Percentiles rank a stretch among this genome's conserved stretches.
These are phyloP conservation scores for Chrysopogon serrulatus DNA, from an alignment of 176 grass and related monocot species.

Conservation along the genomic window DNA sequence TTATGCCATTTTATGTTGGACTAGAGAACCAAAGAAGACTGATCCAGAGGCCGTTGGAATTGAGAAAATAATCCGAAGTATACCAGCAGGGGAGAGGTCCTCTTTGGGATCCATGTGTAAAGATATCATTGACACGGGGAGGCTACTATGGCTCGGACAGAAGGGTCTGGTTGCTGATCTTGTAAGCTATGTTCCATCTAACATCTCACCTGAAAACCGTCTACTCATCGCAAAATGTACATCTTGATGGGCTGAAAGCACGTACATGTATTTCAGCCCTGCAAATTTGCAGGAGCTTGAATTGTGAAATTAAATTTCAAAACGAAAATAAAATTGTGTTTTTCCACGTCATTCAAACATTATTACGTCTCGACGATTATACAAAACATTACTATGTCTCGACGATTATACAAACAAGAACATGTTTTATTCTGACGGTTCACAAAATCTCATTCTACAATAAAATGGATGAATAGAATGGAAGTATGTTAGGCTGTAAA, in stretches of 20 bases:
- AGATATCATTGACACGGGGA: slow-evolving; percentile 67
- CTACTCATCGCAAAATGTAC: slow-evolving; percentile 56
- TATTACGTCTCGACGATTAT: too few relatives aligned
- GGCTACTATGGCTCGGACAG: slow-evolving; percentile 58
- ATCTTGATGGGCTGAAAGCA: not conserved
- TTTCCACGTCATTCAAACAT: not conserved
- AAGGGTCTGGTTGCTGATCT: slow-evolving; percentile 58
- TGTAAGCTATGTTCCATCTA: slow-evolving; percentile 65
- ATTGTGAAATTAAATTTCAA: not conserved
- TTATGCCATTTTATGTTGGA: not conserved
- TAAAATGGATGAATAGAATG: not conserved
- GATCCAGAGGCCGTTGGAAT: slow-evolving; percentile 24
- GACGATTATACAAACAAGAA: not conserved
- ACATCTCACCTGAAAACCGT: slow-evolving; percentile 75
- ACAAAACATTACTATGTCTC: too few relatives aligned
- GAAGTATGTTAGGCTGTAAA: slow-evolving; percentile 10
- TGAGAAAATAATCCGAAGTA: slow-evolving; percentile 49
- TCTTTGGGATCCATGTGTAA: slow-evolving; percentile 76
- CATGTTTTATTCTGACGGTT: slow-evolving; percentile 2
- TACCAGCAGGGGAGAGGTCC: slow-evolving; percentile 46
- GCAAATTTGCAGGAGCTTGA: not conserved
- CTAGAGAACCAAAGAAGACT: slow-evolving; percentile 19
- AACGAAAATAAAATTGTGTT: not conserved
- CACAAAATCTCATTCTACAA: slow-evolving; percentile 13
- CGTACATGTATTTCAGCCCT: not conserved